phyloP scores from a whole-genome alignment of 345 rosid genomes.

The Citrus sp. region DNA sequence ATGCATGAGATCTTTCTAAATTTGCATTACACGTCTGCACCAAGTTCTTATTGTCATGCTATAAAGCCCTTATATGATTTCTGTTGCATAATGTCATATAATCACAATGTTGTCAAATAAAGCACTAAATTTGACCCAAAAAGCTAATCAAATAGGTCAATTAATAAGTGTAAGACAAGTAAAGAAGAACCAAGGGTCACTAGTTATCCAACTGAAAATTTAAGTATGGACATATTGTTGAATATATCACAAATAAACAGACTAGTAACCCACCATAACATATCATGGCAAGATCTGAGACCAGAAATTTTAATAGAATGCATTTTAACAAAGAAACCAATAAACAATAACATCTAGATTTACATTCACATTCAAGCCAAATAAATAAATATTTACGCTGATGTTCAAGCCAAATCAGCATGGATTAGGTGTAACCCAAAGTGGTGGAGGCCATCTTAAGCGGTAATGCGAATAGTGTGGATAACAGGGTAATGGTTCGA shows the following conservation, averaged over 20 bases:
- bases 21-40: background rate
- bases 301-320: background rate
- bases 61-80: background rate
- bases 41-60: background rate
- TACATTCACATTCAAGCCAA: background rate
- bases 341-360: background rate
- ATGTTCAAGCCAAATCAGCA: slow-evolving; percentile 21
- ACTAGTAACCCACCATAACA: background rate
- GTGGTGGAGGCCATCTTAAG: slow-evolving; percentile 36
- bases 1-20: background rate
- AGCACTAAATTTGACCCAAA: background rate
- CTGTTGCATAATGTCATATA: background rate
- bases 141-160: background rate
- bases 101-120: background rate
- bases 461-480: slow-evolving; percentile 1
- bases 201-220: background rate
- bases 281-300: background rate
- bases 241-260: background rate
- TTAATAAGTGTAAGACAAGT: background rate
- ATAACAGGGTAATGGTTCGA: slow-evolving; percentile 49
- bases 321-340: background rate
- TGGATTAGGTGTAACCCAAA: slow-evolving; percentile 59
- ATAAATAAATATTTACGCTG: background rate
- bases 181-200: background rate
- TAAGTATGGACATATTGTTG: background rate